These are phyloP conservation scores for Sarocladiaceae sp. DNA, from an alignment of 2,329 filamentous ascomycete genomes.

Conservation along the genomic window DNA sequence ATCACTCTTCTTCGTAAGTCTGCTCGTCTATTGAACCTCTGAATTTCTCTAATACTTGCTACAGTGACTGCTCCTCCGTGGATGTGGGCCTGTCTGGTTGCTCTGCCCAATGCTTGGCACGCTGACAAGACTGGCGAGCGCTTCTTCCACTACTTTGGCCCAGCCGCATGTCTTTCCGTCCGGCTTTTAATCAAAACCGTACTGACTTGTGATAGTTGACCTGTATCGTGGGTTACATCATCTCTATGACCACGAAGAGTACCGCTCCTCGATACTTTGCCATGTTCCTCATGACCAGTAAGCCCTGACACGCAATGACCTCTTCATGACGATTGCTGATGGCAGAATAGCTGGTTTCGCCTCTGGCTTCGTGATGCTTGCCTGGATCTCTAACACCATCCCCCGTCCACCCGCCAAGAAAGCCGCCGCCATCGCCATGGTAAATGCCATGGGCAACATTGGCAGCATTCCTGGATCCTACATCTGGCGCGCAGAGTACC, in stretches of 20 bases:
- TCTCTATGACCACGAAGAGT: conserved; percentile 14
- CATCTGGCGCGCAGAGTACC: conserved; percentile 17
- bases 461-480: conserved; percentile 31
- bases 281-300: conserved; percentile 33
- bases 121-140: conserved; percentile 32
- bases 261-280: conserved; percentile 19
- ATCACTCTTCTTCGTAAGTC: conserved; percentile 5
- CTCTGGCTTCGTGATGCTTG: conserved; percentile 13
- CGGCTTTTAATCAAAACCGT: not conserved
- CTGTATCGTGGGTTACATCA: conserved; percentile 19
- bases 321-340: not conserved
- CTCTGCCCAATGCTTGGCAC: conserved; percentile 27
- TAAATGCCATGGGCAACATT: conserved; percentile 48
- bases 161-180: conserved; percentile 10
- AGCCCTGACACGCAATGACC: not conserved
- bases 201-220: not conserved
- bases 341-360: conserved; percentile 11
- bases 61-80: conserved; percentile 4
- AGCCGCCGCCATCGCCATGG: conserved; percentile 41
- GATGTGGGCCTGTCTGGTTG: conserved; percentile 5
- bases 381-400: conserved; percentile 13
- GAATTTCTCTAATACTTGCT: not conserved
- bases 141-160: conserved; percentile 28
- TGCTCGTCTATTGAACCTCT: not conserved
- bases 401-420: conserved; percentile 12